Conservation (phyloP, 2,329 filamentous ascomycete genomes). For the Nemania sp. region DNA sequence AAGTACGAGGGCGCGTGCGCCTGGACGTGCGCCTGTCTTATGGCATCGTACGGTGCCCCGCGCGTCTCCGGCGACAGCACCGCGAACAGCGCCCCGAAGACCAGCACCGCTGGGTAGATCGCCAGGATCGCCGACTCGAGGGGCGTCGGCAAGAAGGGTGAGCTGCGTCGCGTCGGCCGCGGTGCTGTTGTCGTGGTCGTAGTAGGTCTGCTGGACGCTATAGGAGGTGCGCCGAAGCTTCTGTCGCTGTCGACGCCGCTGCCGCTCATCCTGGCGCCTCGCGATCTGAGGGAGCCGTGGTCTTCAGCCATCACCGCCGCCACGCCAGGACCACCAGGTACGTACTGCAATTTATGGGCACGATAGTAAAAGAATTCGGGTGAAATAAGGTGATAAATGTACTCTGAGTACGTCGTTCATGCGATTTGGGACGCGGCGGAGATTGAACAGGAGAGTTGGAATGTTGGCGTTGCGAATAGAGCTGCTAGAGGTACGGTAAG, state of each 20-base stretch:
- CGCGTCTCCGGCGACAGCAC: conserved; percentile 73
- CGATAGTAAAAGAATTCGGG: no score
- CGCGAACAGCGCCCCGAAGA: conserved; percentile 82
- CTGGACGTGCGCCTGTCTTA: conserved; percentile 65
- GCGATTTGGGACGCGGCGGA: no score
- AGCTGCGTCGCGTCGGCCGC: conserved; percentile 40
- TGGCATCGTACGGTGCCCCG: conserved; percentile 62
- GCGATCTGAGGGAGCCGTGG: conserved; percentile 14
- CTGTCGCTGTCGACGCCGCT: neutral
- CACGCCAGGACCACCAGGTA: no score
- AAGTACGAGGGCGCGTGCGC: conserved; percentile 76
- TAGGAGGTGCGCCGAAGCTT: neutral
- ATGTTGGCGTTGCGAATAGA: no score
- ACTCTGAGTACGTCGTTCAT: no score
- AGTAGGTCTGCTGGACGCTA: conserved; percentile 23
- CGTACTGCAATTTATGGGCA: no score
- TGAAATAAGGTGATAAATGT: no score
- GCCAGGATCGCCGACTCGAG: conserved; percentile 67
- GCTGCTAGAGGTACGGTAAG: no score
- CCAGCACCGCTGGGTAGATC: conserved; percentile 75
- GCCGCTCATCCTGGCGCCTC: conserved; percentile 29
- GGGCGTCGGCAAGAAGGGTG: conserved; percentile 69
- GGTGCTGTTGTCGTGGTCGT: conserved; percentile 16
- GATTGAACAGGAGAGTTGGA: no score
- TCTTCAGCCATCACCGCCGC: no score